Evolutionary conservation across 441 rosid species (phyloP).

Genomic region (Capsella rubella): DNA sequence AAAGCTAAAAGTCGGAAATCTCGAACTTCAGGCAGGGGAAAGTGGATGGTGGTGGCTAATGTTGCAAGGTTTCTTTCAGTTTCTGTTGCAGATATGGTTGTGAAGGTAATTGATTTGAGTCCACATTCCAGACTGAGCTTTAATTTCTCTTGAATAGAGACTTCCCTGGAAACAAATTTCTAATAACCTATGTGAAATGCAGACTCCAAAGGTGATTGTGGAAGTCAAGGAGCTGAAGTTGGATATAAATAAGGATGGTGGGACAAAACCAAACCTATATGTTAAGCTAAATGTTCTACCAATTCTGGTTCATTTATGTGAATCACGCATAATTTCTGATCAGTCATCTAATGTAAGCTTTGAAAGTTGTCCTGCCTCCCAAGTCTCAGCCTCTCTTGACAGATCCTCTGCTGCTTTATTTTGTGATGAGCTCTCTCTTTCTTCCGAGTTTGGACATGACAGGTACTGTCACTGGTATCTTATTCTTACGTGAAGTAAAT

Average conservation of each 20-base stretch:
- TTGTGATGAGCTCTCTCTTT: slow-evolving; percentile 85
- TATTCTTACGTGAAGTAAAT: slow-evolving; percentile 19
- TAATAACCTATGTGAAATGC: slow-evolving; percentile 48
- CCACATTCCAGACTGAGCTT: not conserved
- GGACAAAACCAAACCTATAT: slow-evolving; percentile 67
- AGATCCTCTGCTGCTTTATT: slow-evolving; percentile 69
- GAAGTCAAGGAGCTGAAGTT: slow-evolving; percentile 83
- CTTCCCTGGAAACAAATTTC: slow-evolving; percentile 11
- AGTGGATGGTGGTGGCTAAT: slow-evolving; percentile 93
- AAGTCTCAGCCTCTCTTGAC: slow-evolving; percentile 56
- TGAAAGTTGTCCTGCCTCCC: slow-evolving; percentile 57
- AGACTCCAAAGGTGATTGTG: slow-evolving; percentile 70
- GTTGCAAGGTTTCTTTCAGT: slow-evolving; percentile 90
- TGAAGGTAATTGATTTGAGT: slow-evolving; percentile 65
- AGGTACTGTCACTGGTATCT: slow-evolving; percentile 57
- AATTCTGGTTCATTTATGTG: slow-evolving; percentile 66
- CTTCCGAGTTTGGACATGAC: slow-evolving; percentile 89
- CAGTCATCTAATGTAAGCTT: slow-evolving; percentile 54
- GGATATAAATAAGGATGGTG: slow-evolving; percentile 85
- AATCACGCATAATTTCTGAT: slow-evolving; percentile 63
- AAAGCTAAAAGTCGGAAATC: slow-evolving; percentile 64
- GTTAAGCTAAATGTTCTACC: slow-evolving; percentile 83
- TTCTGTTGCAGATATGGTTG: slow-evolving; percentile 79
- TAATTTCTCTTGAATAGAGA: not conserved
- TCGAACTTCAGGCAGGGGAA: slow-evolving; percentile 80